Evolutionary conservation across 2,329 filamentous ascomycete genomes (phyloP).

Genomic region (Xylaria sp.): DNA sequence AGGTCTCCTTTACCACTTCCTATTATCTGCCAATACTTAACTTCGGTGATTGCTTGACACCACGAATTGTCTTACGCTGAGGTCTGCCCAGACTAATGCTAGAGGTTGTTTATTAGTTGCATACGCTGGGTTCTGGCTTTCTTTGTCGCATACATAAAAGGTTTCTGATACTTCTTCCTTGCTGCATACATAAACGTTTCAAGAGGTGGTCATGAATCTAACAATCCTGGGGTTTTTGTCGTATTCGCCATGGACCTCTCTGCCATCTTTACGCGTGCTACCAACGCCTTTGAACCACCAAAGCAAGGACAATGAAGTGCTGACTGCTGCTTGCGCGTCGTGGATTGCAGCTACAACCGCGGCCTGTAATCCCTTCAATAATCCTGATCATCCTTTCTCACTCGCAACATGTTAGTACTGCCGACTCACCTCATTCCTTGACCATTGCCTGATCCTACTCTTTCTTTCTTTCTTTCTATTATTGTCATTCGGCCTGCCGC

Average conservation of each 20-base stretch:
- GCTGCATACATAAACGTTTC: background rate
- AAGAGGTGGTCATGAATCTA: background rate
- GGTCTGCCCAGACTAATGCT: background rate
- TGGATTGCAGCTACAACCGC: background rate
- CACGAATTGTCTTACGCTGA: background rate
- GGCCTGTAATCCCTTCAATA: background rate
- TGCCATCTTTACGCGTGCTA: background rate
- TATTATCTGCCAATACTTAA: background rate
- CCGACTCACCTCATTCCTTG: background rate
- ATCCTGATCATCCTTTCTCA: background rate
- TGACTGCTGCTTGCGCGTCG: background rate
- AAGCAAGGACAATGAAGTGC: background rate
- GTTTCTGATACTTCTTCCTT: background rate
- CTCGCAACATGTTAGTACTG: background rate
- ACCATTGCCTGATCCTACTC: background rate
- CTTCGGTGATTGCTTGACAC: background rate
- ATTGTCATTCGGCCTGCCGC: background rate
- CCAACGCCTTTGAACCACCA: background rate
- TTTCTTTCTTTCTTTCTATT: background rate
- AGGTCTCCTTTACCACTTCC: background rate
- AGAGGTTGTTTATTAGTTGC: background rate
- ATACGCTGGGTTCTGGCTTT: background rate
- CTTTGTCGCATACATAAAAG: background rate
- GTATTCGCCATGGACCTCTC: background rate
- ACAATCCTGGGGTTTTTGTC: background rate